Percentiles rank a stretch among this genome's conserved stretches.
These are phyloP conservation scores for Trichosporon sp. DNA, from an alignment of 1,284 basidiomycete species.

Conservation along the genomic window DNA sequence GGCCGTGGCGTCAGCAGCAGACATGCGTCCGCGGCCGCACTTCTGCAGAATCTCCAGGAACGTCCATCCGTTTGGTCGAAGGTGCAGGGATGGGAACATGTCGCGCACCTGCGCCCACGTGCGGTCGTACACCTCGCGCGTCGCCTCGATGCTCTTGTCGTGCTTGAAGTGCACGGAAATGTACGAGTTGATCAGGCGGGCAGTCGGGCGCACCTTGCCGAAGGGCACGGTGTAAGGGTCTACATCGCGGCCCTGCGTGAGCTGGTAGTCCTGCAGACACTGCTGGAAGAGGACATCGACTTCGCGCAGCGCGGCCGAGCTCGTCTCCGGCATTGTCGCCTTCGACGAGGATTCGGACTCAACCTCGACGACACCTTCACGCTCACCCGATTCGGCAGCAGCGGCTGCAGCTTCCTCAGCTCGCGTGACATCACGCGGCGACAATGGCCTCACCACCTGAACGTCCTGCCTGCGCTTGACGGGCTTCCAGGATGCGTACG, in stretches of 20 bases:
- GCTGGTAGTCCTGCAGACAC: conserved; percentile 63
- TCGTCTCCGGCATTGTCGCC: conserved; percentile 62
- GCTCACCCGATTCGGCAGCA: conserved; percentile 17
- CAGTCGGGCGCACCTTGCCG: conserved; percentile 63
- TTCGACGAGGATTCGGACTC: neutral
- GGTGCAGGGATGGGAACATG: conserved; percentile 6
- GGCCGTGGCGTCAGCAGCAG: conserved; percentile 29
- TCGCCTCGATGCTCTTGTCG: conserved; percentile 60
- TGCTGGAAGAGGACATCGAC: conserved; percentile 69
- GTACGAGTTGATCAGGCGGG: conserved; percentile 77
- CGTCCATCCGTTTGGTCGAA: conserved; percentile 61
- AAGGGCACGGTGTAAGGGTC: conserved; percentile 59
- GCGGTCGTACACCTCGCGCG: conserved; percentile 46
- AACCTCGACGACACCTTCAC: conserved; percentile 23
- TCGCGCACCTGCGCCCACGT: conserved; percentile 36
- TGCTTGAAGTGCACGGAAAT: conserved; percentile 67
- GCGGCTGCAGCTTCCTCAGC: conserved; percentile 6
- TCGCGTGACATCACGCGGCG: conserved; percentile 3
- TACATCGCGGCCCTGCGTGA: conserved; percentile 28
- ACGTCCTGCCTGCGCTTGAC: conserved; percentile 24
- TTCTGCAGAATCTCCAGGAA: conserved; percentile 71
- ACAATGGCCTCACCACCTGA: neutral
- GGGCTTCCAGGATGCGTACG: conserved; percentile 79
- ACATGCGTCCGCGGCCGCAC: conserved; percentile 57
- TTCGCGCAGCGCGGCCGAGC: conserved; percentile 73